Base-by-base conservation (phyloP, 352 stramenopile genomes). In the Thalassiosira pacifica region DNA sequence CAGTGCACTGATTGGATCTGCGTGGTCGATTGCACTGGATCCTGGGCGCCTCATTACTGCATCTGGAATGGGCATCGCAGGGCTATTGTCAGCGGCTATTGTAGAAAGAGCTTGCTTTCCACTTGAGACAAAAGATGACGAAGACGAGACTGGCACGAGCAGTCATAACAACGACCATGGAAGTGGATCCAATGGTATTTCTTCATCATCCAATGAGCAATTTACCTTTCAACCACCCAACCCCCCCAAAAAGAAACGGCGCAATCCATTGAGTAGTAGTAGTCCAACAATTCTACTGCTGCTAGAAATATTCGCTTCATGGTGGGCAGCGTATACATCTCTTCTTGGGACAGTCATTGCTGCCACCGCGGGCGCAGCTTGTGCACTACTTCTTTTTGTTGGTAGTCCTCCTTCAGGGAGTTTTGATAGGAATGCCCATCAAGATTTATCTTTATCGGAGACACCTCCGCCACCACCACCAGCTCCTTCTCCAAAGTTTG, bases 51-150 rank as follows among this genome's bases (percentile, higher is more conserved):
- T 88, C 48, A 66, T 85, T 37, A 85, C 75, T 31, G 53, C 71
- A 29, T 88, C 82, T 59, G 82, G 72, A 61, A 88, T 85, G 82
- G 82, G 82, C 48, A 74, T 84, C 10, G 37, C 75, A 57, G 82
- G 82, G 52, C 53, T 88, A 22, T 63, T 85, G 42, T 64, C 55
- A 42, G 82, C 70, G 45, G 45, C 48, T 64, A 82, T 78, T 29
- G 40, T 85, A 19, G 69, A 85, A 34, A 69, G 73, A 64, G 57
- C 34, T 48, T 88, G 61, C 48, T 78, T 72, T 61, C 63, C 60
- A 42, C 10, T 27, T 9, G 8, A 52, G 22, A 45, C 63, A 32
- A 87, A 87, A 79, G 60, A 82, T 59, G 71, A 82, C 32, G 64
- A 85, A 37, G 79, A 79, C 59, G 69, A 72, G 29, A 9, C 0